Conservation (phyloP, 1,284 basidiomycete genomes). For the Rhodotorula sp. region DNA sequence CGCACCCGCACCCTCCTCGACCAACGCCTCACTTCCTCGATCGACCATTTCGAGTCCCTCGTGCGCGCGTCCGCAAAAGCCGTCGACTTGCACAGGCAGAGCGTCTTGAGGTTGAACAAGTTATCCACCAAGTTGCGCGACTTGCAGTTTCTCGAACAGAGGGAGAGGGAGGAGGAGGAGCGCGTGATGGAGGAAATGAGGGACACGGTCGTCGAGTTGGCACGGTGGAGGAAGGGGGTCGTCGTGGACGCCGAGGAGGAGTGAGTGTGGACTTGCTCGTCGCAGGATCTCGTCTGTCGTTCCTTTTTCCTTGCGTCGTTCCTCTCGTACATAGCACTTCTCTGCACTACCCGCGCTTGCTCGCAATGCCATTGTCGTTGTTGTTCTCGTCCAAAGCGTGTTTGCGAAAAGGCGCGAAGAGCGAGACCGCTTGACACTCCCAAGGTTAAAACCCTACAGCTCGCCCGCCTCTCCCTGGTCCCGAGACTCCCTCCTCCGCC, state of each 20-base stretch:
- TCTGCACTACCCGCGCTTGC: too few relatives aligned
- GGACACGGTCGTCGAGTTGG: conserved; percentile 23
- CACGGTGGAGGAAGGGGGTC: not conserved
- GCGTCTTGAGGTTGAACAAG: not conserved
- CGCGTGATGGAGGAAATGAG: conserved; percentile 17
- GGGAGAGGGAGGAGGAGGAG: conserved; percentile 14
- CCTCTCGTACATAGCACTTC: too few relatives aligned
- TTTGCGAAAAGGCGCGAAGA: too few relatives aligned
- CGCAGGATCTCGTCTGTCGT: not conserved
- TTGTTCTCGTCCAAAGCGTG: too few relatives aligned
- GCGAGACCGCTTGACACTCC: too few relatives aligned
- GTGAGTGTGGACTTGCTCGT: not conserved
- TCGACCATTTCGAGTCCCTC: conserved; percentile 19
- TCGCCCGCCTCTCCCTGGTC: too few relatives aligned
- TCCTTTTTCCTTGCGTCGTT: too few relatives aligned
- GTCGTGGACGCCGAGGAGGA: not conserved
- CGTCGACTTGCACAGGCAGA: conserved; percentile 12
- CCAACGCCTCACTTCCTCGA: not conserved
- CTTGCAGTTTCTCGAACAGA: conserved; percentile 12
- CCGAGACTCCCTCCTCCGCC: too few relatives aligned
- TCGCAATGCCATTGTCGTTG: too few relatives aligned
- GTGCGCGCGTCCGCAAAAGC: conserved; percentile 18
- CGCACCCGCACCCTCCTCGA: conserved; percentile 4
- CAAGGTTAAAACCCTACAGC: too few relatives aligned
- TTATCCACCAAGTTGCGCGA: conserved; percentile 13